A percentile compares a stretch with the other conserved stretches of the same genome.
Conservation (phyloP, 345 rosid species). For the Arabis alpina region DNA sequence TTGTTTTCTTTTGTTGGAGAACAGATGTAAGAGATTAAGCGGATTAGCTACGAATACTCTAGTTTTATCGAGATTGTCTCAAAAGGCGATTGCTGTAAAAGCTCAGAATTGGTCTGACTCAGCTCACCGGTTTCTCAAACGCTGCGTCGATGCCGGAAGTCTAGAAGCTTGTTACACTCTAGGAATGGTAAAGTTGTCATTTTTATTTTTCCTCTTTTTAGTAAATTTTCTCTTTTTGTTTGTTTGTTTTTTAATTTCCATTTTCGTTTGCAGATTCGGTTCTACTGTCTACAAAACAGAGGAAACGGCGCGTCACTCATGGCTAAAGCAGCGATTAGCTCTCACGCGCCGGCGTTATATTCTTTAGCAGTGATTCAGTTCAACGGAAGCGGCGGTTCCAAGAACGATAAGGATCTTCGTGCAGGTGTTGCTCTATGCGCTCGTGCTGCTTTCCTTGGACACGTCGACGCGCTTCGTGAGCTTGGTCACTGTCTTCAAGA, state of each 20-base stretch:
- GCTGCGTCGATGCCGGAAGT: constrained; percentile 85
- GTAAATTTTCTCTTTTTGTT: not conserved
- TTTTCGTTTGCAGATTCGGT: constrained; percentile 67
- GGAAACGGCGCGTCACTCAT: constrained; percentile 89
- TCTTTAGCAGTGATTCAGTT: constrained; percentile 91
- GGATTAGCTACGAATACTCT: constrained; percentile 56
- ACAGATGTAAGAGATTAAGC: constrained; percentile 88
- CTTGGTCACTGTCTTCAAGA: constrained; percentile 98
- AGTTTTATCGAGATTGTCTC: constrained; percentile 69
- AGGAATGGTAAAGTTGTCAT: constrained; percentile 70
- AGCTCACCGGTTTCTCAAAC: constrained; percentile 77
- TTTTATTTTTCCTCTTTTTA: too few species aligned
- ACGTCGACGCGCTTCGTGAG: constrained; percentile 92
- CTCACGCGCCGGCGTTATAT: constrained; percentile 85
- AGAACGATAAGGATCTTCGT: constrained; percentile 86
- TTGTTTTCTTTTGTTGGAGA: constrained; percentile 25
- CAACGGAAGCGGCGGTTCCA: constrained; percentile 97
- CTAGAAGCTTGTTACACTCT: constrained; percentile 92
- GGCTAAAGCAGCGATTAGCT: constrained; percentile 92
- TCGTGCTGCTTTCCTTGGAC: constrained; percentile 87
- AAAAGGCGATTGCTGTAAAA: constrained; percentile 56
- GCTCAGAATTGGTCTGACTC: constrained; percentile 84
- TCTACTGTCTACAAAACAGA: constrained; percentile 77
- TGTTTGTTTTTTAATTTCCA: constrained; percentile 1
- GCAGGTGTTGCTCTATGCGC: constrained; percentile 96